Conservation (phyloP, 352 stramenopile species). For the Phytopythium oedochilum region DNA sequence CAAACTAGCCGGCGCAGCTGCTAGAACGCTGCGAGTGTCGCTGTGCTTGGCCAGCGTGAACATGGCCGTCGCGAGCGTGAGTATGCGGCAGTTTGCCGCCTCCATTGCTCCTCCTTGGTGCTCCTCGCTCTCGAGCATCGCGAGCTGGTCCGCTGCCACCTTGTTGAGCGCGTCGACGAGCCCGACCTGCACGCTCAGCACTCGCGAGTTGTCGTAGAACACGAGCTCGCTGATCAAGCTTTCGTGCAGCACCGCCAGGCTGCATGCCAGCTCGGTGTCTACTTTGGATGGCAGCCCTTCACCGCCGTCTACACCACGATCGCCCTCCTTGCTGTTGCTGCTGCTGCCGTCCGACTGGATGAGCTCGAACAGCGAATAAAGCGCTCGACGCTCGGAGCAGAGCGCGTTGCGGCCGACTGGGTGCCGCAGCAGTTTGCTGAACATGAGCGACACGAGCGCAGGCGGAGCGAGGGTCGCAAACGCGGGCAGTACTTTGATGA, state of each 20-base stretch:
- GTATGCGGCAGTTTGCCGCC: background rate
- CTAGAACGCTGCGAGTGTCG: conserved; percentile 36
- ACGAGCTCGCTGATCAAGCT: conserved; percentile 45
- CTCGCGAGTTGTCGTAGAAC: conserved; percentile 44
- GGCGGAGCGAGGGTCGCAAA: conserved; percentile 31
- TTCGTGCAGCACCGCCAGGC: conserved; percentile 25
- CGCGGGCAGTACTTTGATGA: conserved; percentile 58
- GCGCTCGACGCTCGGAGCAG: conserved; percentile 31
- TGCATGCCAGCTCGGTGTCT: conserved; percentile 1
- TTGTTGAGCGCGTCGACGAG: conserved; percentile 48
- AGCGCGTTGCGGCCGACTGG: conserved; percentile 36
- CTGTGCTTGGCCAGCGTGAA: conserved; percentile 48
- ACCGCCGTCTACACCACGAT: background rate
- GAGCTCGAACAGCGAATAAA: conserved; percentile 47
- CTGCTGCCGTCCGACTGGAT: conserved; percentile 19
- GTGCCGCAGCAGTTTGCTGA: conserved; percentile 50
- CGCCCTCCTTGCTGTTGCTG: background rate
- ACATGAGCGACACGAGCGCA: conserved; percentile 47
- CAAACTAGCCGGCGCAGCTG: conserved; percentile 24
- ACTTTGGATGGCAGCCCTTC: background rate
- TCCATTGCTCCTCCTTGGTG: background rate
- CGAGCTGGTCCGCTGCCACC: conserved; percentile 15
- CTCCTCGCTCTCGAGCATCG: conserved; percentile 11
- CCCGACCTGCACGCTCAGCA: conserved; percentile 43
- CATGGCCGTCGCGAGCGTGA: conserved; percentile 38